These are phyloP conservation scores for Aspergillus sp. DNA, from an alignment of 2,329 filamentous ascomycete species.

Conservation along the genomic window DNA sequence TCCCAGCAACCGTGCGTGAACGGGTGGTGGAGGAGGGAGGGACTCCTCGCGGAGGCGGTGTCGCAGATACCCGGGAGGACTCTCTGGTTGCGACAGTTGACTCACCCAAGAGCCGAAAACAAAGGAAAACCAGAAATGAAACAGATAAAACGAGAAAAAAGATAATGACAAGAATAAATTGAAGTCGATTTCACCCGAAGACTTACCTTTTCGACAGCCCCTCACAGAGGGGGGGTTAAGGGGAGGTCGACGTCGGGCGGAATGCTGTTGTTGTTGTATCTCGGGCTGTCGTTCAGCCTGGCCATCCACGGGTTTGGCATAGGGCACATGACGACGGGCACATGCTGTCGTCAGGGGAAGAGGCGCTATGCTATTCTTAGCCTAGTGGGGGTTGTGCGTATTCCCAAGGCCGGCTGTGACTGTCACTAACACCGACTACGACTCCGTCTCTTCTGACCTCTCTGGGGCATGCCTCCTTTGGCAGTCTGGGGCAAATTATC, in stretches of 20 bases:
- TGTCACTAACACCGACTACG: background rate
- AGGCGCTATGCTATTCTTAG: background rate
- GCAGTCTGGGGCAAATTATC: background rate
- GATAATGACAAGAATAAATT: slow-evolving; percentile 1
- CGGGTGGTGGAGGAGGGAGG: slow-evolving; percentile 9
- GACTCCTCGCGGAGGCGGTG: slow-evolving; percentile 30
- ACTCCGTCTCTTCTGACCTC: background rate
- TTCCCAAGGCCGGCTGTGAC: slow-evolving; percentile 1
- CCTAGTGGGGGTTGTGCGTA: slow-evolving; percentile 2
- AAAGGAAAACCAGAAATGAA: too few species aligned
- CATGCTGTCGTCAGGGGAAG: slow-evolving; percentile 2
- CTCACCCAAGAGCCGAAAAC: too few species aligned
- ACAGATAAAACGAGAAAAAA: background rate
- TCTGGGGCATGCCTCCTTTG: slow-evolving; percentile 1
- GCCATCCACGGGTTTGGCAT: too few species aligned
- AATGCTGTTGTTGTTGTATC: too few species aligned
- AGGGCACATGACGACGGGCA: too few species aligned
- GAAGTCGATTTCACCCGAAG: background rate
- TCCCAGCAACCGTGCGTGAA: slow-evolving; percentile 9
- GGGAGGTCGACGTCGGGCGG: too few species aligned
- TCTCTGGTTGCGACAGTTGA: slow-evolving; percentile 7
- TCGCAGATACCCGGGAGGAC: slow-evolving; percentile 22
- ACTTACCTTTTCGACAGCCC: slow-evolving; percentile 8
- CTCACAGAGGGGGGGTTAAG: background rate
- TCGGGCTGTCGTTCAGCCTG: too few species aligned